These are phyloP conservation scores for Diutina mesorugosa DNA, from an alignment of 1,139 yeast species.

Conservation along the genomic window DNA sequence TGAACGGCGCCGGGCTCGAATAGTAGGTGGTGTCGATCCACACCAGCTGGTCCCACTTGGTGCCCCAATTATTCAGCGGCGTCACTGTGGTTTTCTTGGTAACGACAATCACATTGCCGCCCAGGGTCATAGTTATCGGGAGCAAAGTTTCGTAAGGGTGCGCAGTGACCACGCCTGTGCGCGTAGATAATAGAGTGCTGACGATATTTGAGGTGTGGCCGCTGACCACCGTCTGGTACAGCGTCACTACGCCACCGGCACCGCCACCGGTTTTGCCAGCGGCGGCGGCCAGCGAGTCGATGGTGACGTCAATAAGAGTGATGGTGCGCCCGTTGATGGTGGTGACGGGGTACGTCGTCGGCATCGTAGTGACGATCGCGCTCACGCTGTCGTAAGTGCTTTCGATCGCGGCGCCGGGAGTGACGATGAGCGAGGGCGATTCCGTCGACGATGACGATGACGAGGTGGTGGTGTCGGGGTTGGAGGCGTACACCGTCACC, in stretches of 20 bases:
- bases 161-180: background rate
- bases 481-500: background rate
- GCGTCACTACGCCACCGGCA: background rate
- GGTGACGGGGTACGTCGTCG: background rate
- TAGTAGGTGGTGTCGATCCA: background rate
- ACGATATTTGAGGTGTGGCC: background rate
- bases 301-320: background rate
- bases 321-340: conserved; percentile 1
- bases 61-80: conserved; percentile 1
- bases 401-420: background rate
- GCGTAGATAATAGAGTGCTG: background rate
- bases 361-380: background rate
- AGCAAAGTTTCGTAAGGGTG: background rate
- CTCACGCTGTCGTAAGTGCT: background rate
- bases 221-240: background rate
- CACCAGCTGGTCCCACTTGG: background rate
- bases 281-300: conserved; percentile 1
- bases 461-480: background rate
- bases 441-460: background rate
- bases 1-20: background rate
- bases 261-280: background rate
- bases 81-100: conserved; percentile 2
- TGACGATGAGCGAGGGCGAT: background rate
- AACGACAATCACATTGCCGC: background rate
- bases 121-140: background rate